phyloP scores from a whole-genome alignment of 2,329 filamentous ascomycete genomes.

The Aureobasidium sp. region DNA sequence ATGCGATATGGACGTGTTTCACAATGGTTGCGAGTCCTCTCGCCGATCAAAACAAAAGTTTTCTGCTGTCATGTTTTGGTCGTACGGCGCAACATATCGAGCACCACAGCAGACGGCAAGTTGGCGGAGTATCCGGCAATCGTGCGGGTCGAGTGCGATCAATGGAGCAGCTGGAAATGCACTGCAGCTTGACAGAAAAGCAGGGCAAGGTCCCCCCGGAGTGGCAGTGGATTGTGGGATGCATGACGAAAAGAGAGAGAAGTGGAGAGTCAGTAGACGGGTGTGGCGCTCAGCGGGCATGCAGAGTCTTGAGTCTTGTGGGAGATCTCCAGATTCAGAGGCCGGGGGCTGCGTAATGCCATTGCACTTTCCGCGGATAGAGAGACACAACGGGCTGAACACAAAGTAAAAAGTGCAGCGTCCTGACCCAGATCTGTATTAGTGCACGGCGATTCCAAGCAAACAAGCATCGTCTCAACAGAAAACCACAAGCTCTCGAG shows the following conservation, averaged over 20 bases:
- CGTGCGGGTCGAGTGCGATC: neutral
- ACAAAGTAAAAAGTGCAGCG: neutral
- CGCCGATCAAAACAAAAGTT: neutral
- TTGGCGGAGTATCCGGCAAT: conserved; percentile 1
- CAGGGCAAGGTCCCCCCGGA: neutral
- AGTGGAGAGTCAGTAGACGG: neutral
- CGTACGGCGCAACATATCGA: conserved; percentile 2
- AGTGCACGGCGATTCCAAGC: neutral
- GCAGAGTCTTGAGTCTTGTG: neutral
- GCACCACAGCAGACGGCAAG: neutral
- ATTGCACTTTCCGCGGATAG: neutral
- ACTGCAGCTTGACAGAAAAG: neutral
- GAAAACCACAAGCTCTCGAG: neutral
- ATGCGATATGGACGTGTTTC: conserved; percentile 7
- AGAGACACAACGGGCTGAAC: neutral
- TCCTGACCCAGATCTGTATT: neutral
- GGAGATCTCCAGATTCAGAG: conserved; percentile 8
- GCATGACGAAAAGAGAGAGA: conserved; percentile 4
- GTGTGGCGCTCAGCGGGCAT: conserved; percentile 3
- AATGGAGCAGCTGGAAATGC: neutral
- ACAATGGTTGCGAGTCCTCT: conserved; percentile 4
- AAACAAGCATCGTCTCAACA: conserved; percentile 2
- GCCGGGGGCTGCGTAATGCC: neutral
- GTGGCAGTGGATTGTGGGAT: neutral
- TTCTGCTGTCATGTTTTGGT: conserved; percentile 3